Conservation (phyloP, 1,139 yeast genomes). For the Suzukiozyma palmioleophila region DNA sequence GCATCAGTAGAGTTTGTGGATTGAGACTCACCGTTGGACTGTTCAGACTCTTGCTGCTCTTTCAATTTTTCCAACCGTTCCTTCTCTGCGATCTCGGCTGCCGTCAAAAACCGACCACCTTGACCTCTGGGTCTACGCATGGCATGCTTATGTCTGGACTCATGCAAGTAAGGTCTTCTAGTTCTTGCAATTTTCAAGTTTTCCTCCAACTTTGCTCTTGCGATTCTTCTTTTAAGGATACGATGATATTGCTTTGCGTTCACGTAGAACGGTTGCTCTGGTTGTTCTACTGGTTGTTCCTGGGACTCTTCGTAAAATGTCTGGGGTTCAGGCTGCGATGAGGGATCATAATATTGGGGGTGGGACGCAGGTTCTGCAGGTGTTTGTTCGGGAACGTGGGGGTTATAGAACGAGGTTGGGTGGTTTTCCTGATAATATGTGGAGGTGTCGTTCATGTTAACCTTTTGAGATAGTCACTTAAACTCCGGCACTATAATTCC, state of each 20-base stretch:
- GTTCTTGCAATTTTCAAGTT: conserved; percentile 83
- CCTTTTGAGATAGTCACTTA: not conserved
- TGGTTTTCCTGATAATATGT: conserved; percentile 8
- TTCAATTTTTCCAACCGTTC: conserved; percentile 53
- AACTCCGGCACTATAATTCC: too few species aligned
- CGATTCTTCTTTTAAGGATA: conserved; percentile 85
- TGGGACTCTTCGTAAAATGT: conserved; percentile 11
- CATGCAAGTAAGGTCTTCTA: conserved; percentile 91
- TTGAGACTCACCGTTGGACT: not conserved
- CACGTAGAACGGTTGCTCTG: conserved; percentile 92
- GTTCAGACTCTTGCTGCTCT: conserved; percentile 28
- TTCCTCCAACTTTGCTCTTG: conserved; percentile 91
- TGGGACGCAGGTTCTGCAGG: conserved; percentile 6
- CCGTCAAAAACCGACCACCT: conserved; percentile 94
- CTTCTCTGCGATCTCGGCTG: conserved; percentile 91
- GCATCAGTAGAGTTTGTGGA: not conserved
- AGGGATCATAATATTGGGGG: conserved; percentile 6
- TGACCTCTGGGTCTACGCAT: conserved; percentile 99
- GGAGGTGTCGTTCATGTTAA: conserved; percentile 2
- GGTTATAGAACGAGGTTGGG: conserved; percentile 5
- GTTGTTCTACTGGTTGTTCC: conserved; percentile 8
- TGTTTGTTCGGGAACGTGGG: conserved; percentile 7
- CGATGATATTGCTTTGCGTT: conserved; percentile 98
- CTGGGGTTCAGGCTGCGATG: conserved; percentile 8
- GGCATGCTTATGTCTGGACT: conserved; percentile 97